Base-by-base conservation (phyloP, 2,329 filamentous ascomycete species). In the Fusarium albidum region DNA sequence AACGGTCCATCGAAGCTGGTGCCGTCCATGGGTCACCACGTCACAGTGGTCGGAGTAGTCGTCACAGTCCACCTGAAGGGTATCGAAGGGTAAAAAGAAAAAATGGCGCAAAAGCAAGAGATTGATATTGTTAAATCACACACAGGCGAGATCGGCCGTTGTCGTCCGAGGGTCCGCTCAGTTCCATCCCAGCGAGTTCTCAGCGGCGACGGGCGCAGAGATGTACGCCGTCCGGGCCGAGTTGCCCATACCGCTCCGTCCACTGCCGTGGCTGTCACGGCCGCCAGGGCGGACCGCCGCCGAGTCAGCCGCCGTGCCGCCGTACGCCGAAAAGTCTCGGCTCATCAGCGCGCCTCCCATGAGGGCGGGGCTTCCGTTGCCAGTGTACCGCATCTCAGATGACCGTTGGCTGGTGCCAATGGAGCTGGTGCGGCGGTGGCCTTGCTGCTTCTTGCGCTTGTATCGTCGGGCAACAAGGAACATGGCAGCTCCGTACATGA, bases 121-220 rank as follows among this genome's bases (percentile, higher is more conserved):
- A 62, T 63, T n/a, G 42, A 37, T 61, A 37, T 55, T 55, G 37
- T 56, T 43, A 35, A 42, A 51, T 50, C 44, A 49, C 48, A 47
- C n/a, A n/a, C n/a, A 49, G 42, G 32, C n/a, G 39, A 55, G 52
- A 54, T 57, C 44, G 48, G 53, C 44, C 38, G 47, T 55, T 45
- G 35, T 53, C 27, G 32, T 59, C 59, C 13, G 17, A 27, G 3
- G 26, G 7, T 15, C n/a, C n/a, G 34, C 60, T 73, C 61, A 97
- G 79, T 96, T 96, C 93, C 93, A 97, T 68, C 93, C 93, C 63
- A 97, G 84, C 44, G 92, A 96, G 82, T 97, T 97, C 79, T 96
- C 92, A 4, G 92, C 89, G 73, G 93, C 93, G 59, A 96, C 90
- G 4, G 93, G 93, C 28, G 91, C 91, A 57, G 91, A 96, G 71